phyloP scores from a whole-genome alignment of 495 filamentous ascomycete species.

The Cenococcum geophilum region DNA sequence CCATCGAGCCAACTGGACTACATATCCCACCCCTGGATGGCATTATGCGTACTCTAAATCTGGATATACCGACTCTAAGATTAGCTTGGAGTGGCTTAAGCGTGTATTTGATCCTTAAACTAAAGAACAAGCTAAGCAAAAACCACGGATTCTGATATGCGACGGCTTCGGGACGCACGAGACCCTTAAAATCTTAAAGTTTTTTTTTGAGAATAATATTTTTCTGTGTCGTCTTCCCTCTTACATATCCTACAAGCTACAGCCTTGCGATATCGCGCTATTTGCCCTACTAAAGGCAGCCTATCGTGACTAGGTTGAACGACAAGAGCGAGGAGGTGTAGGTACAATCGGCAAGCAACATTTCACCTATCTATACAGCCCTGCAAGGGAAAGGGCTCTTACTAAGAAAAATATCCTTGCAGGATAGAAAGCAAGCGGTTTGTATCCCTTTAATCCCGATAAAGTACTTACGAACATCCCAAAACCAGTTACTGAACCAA shows the following conservation, averaged over 20 bases:
- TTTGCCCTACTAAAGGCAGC: slow-evolving; percentile 3
- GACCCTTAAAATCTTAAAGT: too few species aligned
- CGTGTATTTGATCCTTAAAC: too few species aligned
- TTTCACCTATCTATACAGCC: slow-evolving; percentile 4
- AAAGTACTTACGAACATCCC: neutral
- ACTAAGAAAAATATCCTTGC: neutral
- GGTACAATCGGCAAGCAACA: slow-evolving; percentile 3
- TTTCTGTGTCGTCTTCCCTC: neutral
- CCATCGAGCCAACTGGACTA: slow-evolving; percentile 10
- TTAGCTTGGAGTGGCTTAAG: too few species aligned
- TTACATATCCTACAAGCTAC: neutral
- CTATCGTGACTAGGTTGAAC: slow-evolving; percentile 8
- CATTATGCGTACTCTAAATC: slow-evolving; percentile 30
- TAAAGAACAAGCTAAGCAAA: too few species aligned
- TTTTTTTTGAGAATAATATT: neutral
- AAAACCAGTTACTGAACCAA: too few species aligned
- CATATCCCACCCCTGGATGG: slow-evolving; percentile 34
- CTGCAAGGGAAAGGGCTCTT: too few species aligned
- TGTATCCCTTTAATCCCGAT: neutral
- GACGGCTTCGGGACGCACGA: too few species aligned
- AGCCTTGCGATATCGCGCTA: too few species aligned
- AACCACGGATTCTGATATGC: too few species aligned
- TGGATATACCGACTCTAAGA: too few species aligned
- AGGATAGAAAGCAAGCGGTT: neutral
- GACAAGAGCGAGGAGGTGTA: slow-evolving; percentile 1